Evolutionary conservation across 768 basidiomycete species (phyloP), one percentile per base, ranked within the genome.

Genomic region (Pleurotus eryngii): DNA sequence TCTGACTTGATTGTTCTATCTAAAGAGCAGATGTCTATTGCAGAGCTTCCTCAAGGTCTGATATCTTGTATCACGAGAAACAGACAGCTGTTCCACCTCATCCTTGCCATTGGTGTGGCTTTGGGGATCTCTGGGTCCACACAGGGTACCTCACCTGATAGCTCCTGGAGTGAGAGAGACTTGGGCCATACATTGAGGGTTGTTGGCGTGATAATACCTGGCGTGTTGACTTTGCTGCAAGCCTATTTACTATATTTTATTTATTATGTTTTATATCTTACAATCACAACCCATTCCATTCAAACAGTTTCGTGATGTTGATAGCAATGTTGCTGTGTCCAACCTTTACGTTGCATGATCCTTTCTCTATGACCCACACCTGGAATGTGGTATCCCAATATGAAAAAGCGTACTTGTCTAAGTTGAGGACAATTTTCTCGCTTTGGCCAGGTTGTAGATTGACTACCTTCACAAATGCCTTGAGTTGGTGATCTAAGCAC

Each of bases 351-450:
- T 62, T 64, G 64, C 86, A 87, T 37, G 68, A 68, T 11, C 86
- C 87, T 18, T 65, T 69, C 49, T 74, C 74, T n/a, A 81, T 78
- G 48, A 70, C 70, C 86, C 86, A 89, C 15, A 67, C 62, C 26
- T 69, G 62, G 57, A 68, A 68, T 27, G 49, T 58, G 14, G 76
- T 73, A 59, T 86, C 79, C 83, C 85, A 89, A 49, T 76, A 84
- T 0, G 85, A 85, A 55, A 92, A 78, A 3, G 89, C 85, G 59
- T 84, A 84, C 67, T 84, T 86, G 68, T 89, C 83, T 49, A 91
- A 69, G 14, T 58, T 63, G 57, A 92, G 63, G 12, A 58, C 66
- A 12, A 82, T 78, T 6, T 58, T 63, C 45, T 60, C 62, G 5
- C 71, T 70, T n/a, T 70, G 66, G 1, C 84, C 82, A 0, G 84